Conservation (phyloP, 2,329 filamentous ascomycete genomes). For the Hymenoscyphus scutula region DNA sequence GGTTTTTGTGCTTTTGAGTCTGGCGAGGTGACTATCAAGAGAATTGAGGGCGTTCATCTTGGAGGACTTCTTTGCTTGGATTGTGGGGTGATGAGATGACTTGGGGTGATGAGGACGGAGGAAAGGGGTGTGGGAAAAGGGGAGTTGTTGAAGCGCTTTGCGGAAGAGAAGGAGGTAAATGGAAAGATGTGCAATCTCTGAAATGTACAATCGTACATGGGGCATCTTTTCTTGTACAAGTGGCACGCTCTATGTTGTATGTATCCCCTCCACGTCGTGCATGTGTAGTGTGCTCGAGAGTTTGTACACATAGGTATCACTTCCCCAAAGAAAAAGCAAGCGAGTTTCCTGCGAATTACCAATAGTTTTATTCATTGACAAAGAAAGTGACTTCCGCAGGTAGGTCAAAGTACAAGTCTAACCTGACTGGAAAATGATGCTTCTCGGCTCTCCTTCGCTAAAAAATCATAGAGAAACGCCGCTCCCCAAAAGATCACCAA, state of each 20-base stretch:
- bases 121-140: background rate
- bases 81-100: too few species aligned
- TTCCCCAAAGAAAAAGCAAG: background rate
- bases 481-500: too few species aligned
- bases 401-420: too few species aligned
- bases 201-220: background rate
- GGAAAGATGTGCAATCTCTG: background rate
- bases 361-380: too few species aligned
- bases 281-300: background rate
- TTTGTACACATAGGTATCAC: background rate
- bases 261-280: background rate
- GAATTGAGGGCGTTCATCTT: background rate
- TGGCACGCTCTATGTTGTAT: background rate
- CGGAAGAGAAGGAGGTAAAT: background rate
- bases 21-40: background rate
- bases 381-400: too few species aligned
- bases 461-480: too few species aligned
- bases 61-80: background rate
- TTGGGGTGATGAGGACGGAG: too few species aligned
- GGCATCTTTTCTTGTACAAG: background rate
- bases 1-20: background rate
- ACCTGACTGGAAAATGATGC: too few species aligned
- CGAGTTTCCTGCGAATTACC: too few species aligned
- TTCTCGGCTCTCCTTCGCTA: too few species aligned
- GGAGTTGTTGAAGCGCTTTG: background rate